A percentile compares a stretch with the other conserved stretches of the same genome.
Evolutionary conservation across 106 monocot species (phyloP).

Genomic region (Allium cepa): DNA sequence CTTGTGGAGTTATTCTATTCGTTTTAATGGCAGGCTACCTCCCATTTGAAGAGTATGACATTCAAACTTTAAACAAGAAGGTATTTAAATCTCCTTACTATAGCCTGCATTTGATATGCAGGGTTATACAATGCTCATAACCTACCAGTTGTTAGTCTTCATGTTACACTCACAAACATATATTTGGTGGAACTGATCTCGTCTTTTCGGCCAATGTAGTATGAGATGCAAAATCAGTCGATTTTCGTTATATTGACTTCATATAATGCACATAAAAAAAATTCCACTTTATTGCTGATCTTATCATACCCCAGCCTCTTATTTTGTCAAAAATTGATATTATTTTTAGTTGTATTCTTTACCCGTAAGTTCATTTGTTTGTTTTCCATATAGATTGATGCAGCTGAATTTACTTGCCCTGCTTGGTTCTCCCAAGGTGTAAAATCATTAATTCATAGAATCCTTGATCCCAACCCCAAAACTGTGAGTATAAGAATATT

Average conservation of each 20-base stretch:
- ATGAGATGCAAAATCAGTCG: background rate
- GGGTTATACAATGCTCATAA: background rate
- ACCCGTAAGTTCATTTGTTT: background rate
- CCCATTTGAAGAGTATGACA: conserved; percentile 79
- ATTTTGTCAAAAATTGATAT: background rate
- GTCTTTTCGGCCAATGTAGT: background rate
- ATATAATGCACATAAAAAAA: background rate
- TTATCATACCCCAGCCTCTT: background rate
- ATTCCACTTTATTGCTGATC: background rate
- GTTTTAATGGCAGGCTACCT: conserved; percentile 97
- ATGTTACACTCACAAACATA: background rate
- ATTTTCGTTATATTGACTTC: background rate
- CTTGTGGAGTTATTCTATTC: conserved; percentile 91
- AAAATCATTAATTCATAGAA: conserved; percentile 59
- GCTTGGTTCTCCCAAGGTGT: conserved; percentile 70
- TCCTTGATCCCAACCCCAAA: conserved; percentile 87
- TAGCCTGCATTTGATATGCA: background rate
- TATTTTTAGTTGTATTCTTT: background rate
- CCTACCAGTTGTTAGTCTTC: background rate
- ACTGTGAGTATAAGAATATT: conserved; percentile 42
- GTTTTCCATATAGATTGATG: conserved; percentile 43
- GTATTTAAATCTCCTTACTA: conserved; percentile 18
- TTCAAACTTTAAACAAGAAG: conserved; percentile 68
- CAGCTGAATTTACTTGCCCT: conserved; percentile 81
- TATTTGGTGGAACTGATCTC: background rate